phyloP scores from a whole-genome alignment of 306 rosid genomes.

The Cucumis melo region DNA sequence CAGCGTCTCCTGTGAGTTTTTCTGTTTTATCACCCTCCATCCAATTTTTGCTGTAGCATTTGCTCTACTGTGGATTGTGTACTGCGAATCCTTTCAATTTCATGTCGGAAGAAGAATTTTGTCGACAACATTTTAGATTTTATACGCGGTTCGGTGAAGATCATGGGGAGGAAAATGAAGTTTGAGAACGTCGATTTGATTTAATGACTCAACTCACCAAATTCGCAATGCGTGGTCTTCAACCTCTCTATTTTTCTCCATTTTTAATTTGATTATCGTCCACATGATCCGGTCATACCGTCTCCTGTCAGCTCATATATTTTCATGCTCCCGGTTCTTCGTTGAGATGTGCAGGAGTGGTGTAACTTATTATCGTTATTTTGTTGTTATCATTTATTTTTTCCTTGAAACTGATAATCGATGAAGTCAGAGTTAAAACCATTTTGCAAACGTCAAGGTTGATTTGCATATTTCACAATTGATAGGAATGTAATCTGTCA shows the following conservation, averaged over 20 bases:
- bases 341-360: background rate
- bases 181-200: background rate
- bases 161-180: background rate
- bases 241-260: background rate
- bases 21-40: background rate
- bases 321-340: background rate
- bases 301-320: background rate
- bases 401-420: background rate
- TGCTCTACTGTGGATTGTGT: background rate
- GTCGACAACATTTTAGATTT: background rate
- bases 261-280: background rate
- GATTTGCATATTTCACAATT: background rate
- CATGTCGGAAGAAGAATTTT: background rate
- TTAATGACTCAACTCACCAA: background rate
- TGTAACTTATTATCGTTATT: background rate
- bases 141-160: background rate
- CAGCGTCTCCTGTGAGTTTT: slow-evolving; percentile 91
- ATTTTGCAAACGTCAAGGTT: background rate
- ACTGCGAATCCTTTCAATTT: slow-evolving; percentile 3
- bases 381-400: background rate
- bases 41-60: background rate
- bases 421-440: background rate
- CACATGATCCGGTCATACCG: background rate
- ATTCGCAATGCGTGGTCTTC: background rate
- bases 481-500: background rate